phyloP scores from a whole-genome alignment of 2,329 filamentous ascomycete species.

The Thelonectria blattea region DNA sequence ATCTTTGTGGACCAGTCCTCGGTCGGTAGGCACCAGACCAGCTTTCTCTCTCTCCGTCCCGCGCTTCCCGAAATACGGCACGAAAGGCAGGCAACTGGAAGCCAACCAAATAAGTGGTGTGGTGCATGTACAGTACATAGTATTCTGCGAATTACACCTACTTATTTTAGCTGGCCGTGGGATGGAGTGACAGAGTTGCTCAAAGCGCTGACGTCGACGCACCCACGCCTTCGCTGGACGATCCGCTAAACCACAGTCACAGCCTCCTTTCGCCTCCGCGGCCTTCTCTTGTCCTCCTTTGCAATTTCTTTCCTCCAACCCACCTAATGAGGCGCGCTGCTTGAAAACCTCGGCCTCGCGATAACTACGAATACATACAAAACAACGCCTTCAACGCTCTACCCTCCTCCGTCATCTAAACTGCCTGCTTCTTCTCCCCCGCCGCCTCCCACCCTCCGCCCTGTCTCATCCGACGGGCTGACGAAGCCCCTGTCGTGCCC shows the following conservation, averaged over 20 bases:
- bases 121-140: conserved; percentile 9
- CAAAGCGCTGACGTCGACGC: conserved; percentile 57
- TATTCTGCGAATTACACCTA: conserved; percentile 1
- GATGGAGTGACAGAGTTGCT: conserved; percentile 33
- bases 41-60: neutral
- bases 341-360: conserved; percentile 24
- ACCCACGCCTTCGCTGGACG: conserved; percentile 40
- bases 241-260: conserved; percentile 44
- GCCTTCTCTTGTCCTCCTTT: conserved; percentile 26
- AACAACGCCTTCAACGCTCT: conserved; percentile 10
- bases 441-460: conserved; percentile 29
- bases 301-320: conserved; percentile 20
- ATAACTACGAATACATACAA: too few relatives aligned
- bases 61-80: conserved; percentile 10
- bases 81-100: neutral
- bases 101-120: conserved; percentile 9
- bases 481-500: conserved; percentile 41
- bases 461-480: conserved; percentile 37
- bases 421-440: conserved; percentile 19
- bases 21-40: conserved; percentile 25
- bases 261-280: conserved; percentile 36
- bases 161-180: conserved; percentile 11
- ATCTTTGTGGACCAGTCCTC: conserved; percentile 24
- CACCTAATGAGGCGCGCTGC: conserved; percentile 13
- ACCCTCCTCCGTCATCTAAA: conserved; percentile 27